phyloP scores from a whole-genome alignment of 1,139 yeast genomes.

The Debaryomyces nepalensis region DNA sequence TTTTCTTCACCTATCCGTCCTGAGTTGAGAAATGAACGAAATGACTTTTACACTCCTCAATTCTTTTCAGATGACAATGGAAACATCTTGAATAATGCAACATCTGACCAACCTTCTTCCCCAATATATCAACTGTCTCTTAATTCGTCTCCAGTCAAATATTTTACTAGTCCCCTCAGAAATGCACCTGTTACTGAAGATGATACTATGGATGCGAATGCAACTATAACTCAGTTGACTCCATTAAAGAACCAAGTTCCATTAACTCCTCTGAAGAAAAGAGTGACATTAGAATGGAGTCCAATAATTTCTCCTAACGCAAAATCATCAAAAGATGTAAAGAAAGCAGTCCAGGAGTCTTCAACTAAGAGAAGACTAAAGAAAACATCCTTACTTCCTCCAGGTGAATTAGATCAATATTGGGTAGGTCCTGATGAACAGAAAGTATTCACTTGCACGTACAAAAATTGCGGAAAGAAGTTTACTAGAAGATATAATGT shows the following conservation, averaged over 20 bases:
- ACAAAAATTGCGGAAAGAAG: constrained; percentile 77
- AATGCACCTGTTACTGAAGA: constrained; percentile 28
- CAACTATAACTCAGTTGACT: constrained; percentile 46
- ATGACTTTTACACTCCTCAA: constrained; percentile 44
- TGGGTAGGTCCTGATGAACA: constrained; percentile 80
- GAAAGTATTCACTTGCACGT: constrained; percentile 71
- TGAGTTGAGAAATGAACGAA: constrained; percentile 23
- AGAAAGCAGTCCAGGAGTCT: constrained; percentile 44
- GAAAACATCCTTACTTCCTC: constrained; percentile 78
- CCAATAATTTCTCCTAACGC: constrained; percentile 55
- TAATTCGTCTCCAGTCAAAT: constrained; percentile 41
- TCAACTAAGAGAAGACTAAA: constrained; percentile 52
- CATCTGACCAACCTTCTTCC: constrained; percentile 25
- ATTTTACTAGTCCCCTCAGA: constrained; percentile 34
- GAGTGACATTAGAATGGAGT: constrained; percentile 56
- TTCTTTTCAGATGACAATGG: constrained; percentile 38
- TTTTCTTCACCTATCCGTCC: constrained; percentile 37
- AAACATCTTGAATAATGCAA: constrained; percentile 17
- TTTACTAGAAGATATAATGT: constrained; percentile 91
- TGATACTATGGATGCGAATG: constrained; percentile 45
- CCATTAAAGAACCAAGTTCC: constrained; percentile 41
- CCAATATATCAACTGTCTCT: constrained; percentile 31
- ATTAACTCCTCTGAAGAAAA: constrained; percentile 42
- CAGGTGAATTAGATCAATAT: constrained; percentile 85
- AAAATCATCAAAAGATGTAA: constrained; percentile 42